Conservation (phyloP, 352 stramenopile genomes). For the Albugo candida region DNA sequence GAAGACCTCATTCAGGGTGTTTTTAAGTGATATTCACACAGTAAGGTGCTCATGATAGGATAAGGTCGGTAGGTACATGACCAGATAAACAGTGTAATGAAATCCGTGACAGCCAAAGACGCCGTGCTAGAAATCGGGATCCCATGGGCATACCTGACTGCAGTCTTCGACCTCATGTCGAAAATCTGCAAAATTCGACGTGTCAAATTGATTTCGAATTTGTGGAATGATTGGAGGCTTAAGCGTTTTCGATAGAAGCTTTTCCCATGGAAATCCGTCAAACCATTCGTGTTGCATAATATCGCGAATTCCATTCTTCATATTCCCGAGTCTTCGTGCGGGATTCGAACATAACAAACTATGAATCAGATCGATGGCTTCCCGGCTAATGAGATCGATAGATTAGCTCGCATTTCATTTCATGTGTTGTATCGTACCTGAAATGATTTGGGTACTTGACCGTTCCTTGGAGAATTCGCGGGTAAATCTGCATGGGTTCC, state of each 20-base stretch:
- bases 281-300: constrained; percentile 78
- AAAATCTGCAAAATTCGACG: constrained; percentile 70
- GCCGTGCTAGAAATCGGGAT: constrained; percentile 23
- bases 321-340: constrained; percentile 49
- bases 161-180: constrained; percentile 40
- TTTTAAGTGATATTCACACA: no score
- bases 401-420: background rate
- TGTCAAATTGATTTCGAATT: constrained; percentile 52
- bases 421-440: constrained; percentile 16
- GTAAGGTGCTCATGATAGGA: no score
- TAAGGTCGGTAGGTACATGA: no score
- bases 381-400: constrained; percentile 15
- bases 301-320: constrained; percentile 70
- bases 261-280: constrained; percentile 42
- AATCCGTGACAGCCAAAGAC: no score
- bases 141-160: constrained; percentile 41
- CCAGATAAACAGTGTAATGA: no score
- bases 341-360: constrained; percentile 71
- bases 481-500: constrained; percentile 83
- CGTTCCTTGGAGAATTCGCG: constrained; percentile 75
- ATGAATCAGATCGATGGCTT: constrained; percentile 70
- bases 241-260: constrained; percentile 30
- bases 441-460: constrained; percentile 74
- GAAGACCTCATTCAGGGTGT: no score
- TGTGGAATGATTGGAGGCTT: constrained; percentile 55